Evolutionary conservation across 2,329 filamentous ascomycete species (phyloP).

Genomic region (Mycosphaerella arachidis): DNA sequence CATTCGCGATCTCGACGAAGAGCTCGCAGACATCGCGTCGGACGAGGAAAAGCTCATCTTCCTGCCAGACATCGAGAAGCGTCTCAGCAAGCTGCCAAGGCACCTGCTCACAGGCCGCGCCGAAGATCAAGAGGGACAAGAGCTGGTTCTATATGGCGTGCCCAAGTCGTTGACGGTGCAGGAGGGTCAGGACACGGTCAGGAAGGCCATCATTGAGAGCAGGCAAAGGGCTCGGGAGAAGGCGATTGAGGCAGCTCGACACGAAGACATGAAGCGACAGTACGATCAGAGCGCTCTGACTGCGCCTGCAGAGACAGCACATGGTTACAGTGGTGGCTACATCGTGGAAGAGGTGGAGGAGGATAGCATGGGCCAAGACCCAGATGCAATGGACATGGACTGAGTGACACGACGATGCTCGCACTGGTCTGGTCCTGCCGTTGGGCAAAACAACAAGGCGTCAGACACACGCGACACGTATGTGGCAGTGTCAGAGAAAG

Average conservation of each 20-base stretch:
- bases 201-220: slow-evolving; percentile 78
- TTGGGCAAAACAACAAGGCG: too few relatives aligned
- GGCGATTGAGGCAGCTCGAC: slow-evolving; percentile 26
- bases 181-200: slow-evolving; percentile 67
- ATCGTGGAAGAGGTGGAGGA: slow-evolving; percentile 14
- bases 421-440: too few relatives aligned
- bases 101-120: slow-evolving; percentile 56
- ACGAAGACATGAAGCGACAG: slow-evolving; percentile 31
- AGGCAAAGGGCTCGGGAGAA: slow-evolving; percentile 62
- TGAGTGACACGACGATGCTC: slow-evolving; percentile 7
- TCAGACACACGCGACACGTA: too few relatives aligned
- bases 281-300: slow-evolving; percentile 22
- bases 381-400: slow-evolving; percentile 64
- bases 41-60: slow-evolving; percentile 66
- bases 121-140: slow-evolving; percentile 55
- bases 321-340: slow-evolving; percentile 31
- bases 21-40: slow-evolving; percentile 66
- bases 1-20: slow-evolving; percentile 84
- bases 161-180: slow-evolving; percentile 72
- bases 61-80: slow-evolving; percentile 79
- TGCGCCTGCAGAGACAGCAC: slow-evolving; percentile 29
- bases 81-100: slow-evolving; percentile 65
- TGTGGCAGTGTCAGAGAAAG: background rate
- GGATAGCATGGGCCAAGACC: slow-evolving; percentile 39
- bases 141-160: slow-evolving; percentile 77